Percentiles rank a stretch among this genome's conserved stretches.
Conservation (phyloP, 2,329 filamentous ascomycete species). For the Penicillium griseofulvum region DNA sequence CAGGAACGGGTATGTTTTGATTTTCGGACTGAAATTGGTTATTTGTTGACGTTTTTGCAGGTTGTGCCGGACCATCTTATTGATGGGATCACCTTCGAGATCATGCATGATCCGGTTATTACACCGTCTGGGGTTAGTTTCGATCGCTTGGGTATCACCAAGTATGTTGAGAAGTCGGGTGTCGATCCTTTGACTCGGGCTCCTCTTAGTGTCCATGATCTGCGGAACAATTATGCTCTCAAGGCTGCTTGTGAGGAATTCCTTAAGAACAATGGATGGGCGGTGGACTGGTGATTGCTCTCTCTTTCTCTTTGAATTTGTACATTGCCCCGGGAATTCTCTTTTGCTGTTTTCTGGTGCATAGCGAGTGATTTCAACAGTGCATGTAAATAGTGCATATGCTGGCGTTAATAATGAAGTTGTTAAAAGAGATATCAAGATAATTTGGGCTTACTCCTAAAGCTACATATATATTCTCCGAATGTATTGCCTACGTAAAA, state of each 20-base stretch:
- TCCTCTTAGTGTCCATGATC: constrained; percentile 63
- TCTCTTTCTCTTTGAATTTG: neutral
- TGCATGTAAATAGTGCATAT: neutral
- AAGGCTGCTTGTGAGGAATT: constrained; percentile 84
- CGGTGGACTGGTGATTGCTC: constrained; percentile 71
- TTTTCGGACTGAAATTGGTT: neutral
- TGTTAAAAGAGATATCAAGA: neutral
- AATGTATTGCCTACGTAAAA: neutral
- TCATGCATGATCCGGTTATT: constrained; percentile 53
- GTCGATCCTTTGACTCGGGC: constrained; percentile 84
- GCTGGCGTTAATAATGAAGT: neutral
- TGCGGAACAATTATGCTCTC: constrained; percentile 78
- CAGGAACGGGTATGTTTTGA: constrained; percentile 41
- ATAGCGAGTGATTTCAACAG: constrained; percentile 15
- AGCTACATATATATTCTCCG: too few relatives aligned
- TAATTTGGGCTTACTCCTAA: neutral
- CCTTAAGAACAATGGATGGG: constrained; percentile 83
- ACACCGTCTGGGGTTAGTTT: constrained; percentile 83
- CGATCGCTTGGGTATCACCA: constrained; percentile 78
- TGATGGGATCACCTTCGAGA: constrained; percentile 50
- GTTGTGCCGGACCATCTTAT: constrained; percentile 50
- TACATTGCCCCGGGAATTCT: neutral
- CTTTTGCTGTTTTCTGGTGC: constrained; percentile 7
- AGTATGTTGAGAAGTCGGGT: constrained; percentile 72
- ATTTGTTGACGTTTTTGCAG: constrained; percentile 25